phyloP scores from a whole-genome alignment of 2,329 filamentous ascomycete genomes.

The Fusarium redolens region DNA sequence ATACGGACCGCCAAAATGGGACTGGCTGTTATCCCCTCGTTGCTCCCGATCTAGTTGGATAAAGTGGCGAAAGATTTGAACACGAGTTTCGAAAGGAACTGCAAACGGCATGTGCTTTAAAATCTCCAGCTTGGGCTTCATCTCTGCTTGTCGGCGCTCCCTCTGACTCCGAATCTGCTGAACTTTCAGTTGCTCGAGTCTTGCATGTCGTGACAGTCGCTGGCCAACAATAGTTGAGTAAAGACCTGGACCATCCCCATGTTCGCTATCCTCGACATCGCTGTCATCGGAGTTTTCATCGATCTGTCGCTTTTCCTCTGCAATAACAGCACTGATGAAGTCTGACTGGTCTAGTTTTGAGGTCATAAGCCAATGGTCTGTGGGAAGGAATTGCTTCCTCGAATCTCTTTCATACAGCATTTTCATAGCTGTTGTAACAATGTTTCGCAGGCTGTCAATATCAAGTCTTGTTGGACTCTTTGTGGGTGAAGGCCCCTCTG shows the following conservation, averaged over 20 bases:
- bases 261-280: constrained; percentile 51
- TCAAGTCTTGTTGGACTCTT: constrained; percentile 61
- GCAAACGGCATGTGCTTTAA: constrained; percentile 97
- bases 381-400: constrained; percentile 82
- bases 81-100: constrained; percentile 90
- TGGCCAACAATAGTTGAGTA: constrained; percentile 62
- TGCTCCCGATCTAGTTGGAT: constrained; percentile 74
- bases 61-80: constrained; percentile 93
- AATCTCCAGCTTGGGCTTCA: constrained; percentile 89
- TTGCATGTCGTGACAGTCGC: constrained; percentile 70
- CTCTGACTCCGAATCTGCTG: constrained; percentile 75
- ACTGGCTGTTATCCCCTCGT: constrained; percentile 36
- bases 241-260: constrained; percentile 40
- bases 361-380: constrained; percentile 95
- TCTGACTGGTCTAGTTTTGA: constrained; percentile 86
- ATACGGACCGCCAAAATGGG: constrained; percentile 47
- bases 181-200: constrained; percentile 71
- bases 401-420: constrained; percentile 96
- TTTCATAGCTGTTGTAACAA: constrained; percentile 82
- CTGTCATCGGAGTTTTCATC: constrained; percentile 59
- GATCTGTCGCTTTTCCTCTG: constrained; percentile 84
- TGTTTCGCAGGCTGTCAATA: constrained; percentile 80
- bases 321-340: constrained; percentile 87
- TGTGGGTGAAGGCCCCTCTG: neutral
- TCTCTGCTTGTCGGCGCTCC: constrained; percentile 78